Percentiles rank a stretch among this genome's conserved stretches.
These are phyloP conservation scores for Crithidia bombi DNA, from an alignment of 208 protist genomes.

Conservation along the genomic window DNA sequence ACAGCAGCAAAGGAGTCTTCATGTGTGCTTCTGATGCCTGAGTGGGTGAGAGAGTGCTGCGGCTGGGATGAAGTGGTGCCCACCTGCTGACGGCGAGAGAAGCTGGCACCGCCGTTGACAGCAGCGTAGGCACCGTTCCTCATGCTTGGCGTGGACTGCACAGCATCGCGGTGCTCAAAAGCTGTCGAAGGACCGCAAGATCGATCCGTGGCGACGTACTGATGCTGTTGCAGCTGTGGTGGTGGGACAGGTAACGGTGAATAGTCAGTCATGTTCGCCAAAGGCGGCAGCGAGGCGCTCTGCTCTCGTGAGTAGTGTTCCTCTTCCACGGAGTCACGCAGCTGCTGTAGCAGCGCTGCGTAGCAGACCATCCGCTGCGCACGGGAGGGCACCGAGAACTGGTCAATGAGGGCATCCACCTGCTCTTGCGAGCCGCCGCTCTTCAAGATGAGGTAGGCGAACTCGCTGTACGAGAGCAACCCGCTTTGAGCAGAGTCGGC, in stretches of 20 bases:
- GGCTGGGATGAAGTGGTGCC: no score
- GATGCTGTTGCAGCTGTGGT: background rate
- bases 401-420: slow-evolving; percentile 39
- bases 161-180: background rate
- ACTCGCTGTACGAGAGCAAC: slow-evolving; percentile 39
- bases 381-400: slow-evolving; percentile 24
- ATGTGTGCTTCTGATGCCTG: no score
- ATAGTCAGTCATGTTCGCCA: background rate
- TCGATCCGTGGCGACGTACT: background rate
- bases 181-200: background rate
- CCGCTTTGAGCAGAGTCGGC: slow-evolving; percentile 29
- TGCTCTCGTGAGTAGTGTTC: background rate
- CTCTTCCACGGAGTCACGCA: slow-evolving; percentile 16
- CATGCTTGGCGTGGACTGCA: no score
- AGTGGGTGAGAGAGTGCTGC: no score
- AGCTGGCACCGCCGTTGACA: no score
- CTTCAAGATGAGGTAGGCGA: slow-evolving; percentile 34
- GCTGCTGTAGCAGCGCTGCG: slow-evolving; percentile 29
- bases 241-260: slow-evolving; percentile 27
- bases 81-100: no score
- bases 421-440: slow-evolving; percentile 38
- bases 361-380: slow-evolving; percentile 30
- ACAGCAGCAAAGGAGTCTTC: no score
- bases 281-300: background rate
- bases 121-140: no score